Evolutionary conservation across 176 grass and related monocot species (phyloP).

Genomic region (maize (Zea mays)): DNA sequence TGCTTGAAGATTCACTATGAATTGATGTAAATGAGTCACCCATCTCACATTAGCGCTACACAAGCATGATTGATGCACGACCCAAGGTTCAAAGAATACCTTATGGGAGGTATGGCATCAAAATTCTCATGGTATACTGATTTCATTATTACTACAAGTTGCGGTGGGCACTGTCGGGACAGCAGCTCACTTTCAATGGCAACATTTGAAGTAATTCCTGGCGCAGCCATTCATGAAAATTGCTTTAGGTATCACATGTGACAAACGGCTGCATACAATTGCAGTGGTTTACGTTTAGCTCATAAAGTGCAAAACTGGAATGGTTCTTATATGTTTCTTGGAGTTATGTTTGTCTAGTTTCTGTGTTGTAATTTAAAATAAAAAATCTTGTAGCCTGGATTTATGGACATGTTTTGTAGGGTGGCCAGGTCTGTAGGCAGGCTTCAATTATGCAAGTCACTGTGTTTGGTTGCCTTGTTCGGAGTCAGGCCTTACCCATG

Average conservation of each 20-base stretch:
- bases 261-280: not conserved
- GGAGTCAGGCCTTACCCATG: too few species aligned
- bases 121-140: not conserved
- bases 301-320: not conserved
- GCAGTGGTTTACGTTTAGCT: not conserved
- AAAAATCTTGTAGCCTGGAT: not conserved
- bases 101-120: not conserved
- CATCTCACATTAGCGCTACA: not conserved
- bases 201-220: constrained; percentile 13
- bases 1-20: not conserved
- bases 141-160: not conserved
- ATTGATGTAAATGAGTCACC: not conserved
- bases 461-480: too few species aligned
- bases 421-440: too few species aligned
- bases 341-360: not conserved
- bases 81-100: not conserved
- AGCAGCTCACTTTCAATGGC: not conserved
- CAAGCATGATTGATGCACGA: not conserved
- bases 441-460: too few species aligned
- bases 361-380: not conserved
- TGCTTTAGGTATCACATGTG: constrained; percentile 26
- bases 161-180: not conserved
- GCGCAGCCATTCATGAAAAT: not conserved
- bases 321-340: not conserved
- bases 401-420: too few species aligned